Base-by-base conservation (phyloP, 352 stramenopile genomes). In the Phytophthora fragariaefolia region DNA sequence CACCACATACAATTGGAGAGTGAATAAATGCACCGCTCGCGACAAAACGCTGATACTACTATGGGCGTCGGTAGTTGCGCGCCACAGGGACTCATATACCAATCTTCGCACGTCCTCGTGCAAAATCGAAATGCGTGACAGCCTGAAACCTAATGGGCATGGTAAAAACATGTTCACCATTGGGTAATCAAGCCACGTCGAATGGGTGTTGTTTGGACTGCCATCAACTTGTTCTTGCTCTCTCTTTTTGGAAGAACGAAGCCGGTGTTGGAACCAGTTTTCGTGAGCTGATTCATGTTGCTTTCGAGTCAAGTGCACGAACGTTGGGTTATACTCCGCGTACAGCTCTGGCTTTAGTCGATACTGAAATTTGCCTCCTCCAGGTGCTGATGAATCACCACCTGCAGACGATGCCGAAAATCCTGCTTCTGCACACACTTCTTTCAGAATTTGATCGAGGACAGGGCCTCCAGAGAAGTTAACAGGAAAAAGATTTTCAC, bases 231-330 rank as follows among this genome's bases (percentile, higher is more conserved):
- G 73, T 38, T 92, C 80, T 54, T 89, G 80, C 52, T 91, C 79
- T 40, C 82, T 71, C 38, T 79, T 75, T 42, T 93, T 92, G 3
- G 85, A 93, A n/a, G 63, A 76, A 10, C 83, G 76, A 26, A 89
- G 53, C 2, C 90, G 88, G 13, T 93, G 73, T 40, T 93, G 87
- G 48, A 94, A 93, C 81, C 88, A 95, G 27, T 96, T 95, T 57
- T 96, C 84, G 62, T 94, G 88, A 9, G 90, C 88, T 45, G 85
- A 86, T 58, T 96, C 88, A 57, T 97, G 89, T 36, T 97, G 88
- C 47, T 96, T 94, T 32, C 88, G 79, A 20, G 90, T 93, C 49
- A 96, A 60, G 50, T 96, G 86, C n/a, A 94, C 83, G 55, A 93
- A 96, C 6, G 87, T 91, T 13, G 90, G 85, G 48, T 90, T 85